phyloP scores from a whole-genome alignment of 306 rosid species.

The Quercus aquifolioides region DNA sequence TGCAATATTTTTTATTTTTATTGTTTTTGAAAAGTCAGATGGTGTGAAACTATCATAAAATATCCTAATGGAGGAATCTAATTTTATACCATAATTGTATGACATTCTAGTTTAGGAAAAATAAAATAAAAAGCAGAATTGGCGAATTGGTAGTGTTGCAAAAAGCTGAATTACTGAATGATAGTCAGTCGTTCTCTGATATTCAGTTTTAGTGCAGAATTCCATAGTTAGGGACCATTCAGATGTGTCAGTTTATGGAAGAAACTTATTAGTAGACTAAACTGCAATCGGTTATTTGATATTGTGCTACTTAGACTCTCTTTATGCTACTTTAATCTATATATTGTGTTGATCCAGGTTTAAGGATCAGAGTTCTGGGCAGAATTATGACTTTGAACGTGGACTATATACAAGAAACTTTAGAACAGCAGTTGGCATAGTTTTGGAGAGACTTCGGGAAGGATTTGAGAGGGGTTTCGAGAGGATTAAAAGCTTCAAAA shows the following conservation, averaged over 20 bases:
- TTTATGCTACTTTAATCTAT: not conserved
- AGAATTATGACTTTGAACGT: constrained; percentile 15
- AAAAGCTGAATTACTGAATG: not conserved
- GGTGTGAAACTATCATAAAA: too few species aligned
- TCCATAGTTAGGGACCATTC: not conserved
- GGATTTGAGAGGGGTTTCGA: too few species aligned
- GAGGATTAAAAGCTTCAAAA: too few species aligned
- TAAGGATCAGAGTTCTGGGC: constrained; percentile 52
- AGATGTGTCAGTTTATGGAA: not conserved
- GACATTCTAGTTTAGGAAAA: not conserved
- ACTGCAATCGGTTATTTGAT: not conserved
- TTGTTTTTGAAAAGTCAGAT: too few species aligned
- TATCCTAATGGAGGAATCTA: too few species aligned
- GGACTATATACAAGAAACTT: constrained; percentile 26
- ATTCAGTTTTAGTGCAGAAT: too few species aligned
- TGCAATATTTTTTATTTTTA: too few species aligned
- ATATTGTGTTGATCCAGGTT: constrained; percentile 37
- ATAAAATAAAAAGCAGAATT: not conserved
- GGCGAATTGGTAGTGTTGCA: not conserved
- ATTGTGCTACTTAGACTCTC: too few species aligned
- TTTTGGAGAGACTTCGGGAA: too few species aligned
- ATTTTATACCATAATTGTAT: too few species aligned
- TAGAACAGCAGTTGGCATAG: constrained; percentile 26
- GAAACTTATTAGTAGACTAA: not conserved
- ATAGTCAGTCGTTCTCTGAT: not conserved